Evolutionary conservation across 163 green algal genomes (phyloP).

Genomic region (Smithsoniella earleae): DNA sequence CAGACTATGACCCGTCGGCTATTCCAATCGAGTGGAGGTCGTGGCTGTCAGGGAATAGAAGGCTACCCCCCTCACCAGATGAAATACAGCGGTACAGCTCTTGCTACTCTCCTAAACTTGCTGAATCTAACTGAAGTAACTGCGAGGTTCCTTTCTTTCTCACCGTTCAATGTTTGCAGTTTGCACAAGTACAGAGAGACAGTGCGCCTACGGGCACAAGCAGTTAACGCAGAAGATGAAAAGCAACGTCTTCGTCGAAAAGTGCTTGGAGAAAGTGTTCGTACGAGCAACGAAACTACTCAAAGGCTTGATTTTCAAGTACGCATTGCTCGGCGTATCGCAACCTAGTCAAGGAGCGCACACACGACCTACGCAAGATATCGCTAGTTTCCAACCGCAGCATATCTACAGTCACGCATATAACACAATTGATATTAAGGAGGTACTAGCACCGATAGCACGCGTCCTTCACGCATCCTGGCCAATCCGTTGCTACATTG

Average conservation of each 20-base stretch:
- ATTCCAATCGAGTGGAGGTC: constrained; percentile 26
- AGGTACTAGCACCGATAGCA: too few relatives aligned
- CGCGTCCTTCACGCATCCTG: too few relatives aligned
- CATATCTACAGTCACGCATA: too few relatives aligned
- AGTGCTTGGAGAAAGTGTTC: not conserved
- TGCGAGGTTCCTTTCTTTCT: not conserved
- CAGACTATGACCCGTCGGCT: constrained; percentile 10
- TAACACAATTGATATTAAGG: too few relatives aligned
- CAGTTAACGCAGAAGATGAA: constrained; percentile 13
- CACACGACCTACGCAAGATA: too few relatives aligned
- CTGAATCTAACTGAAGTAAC: not conserved
- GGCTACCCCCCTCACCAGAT: not conserved
- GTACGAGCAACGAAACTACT: too few relatives aligned
- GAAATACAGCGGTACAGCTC: not conserved
- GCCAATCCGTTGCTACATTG: too few relatives aligned
- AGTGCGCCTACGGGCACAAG: not conserved
- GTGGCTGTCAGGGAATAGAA: constrained; percentile 3
- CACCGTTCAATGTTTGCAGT: not conserved
- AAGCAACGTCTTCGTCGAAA: constrained; percentile 14
- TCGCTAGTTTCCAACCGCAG: too few relatives aligned
- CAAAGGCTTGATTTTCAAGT: too few relatives aligned
- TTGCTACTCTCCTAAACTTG: not conserved
- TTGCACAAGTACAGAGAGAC: constrained; percentile 1
- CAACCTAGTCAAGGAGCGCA: too few relatives aligned
- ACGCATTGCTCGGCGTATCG: too few relatives aligned